Conservation (phyloP, 139 green algal genomes). For the Tetraselmis chui region DNA sequence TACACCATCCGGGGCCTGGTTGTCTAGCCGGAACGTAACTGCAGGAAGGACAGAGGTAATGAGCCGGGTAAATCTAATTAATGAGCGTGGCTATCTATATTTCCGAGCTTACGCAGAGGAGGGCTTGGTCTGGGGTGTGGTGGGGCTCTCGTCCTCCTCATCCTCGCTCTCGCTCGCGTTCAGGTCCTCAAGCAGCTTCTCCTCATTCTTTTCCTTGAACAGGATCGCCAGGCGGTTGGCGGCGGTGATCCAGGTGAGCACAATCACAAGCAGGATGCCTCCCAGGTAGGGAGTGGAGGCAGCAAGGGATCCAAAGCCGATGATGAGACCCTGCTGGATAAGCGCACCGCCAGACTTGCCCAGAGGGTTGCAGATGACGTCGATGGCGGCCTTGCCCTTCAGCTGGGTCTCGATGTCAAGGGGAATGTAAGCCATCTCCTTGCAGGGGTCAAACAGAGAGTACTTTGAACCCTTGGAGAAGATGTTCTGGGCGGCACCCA, state of each 20-base stretch:
- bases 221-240: slow-evolving; percentile 73
- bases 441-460: slow-evolving; percentile 98
- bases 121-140: not conserved
- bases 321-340: slow-evolving; percentile 97
- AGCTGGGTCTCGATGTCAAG: slow-evolving; percentile 86
- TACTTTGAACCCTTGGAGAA: slow-evolving; percentile 98
- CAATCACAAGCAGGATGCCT: slow-evolving; percentile 84
- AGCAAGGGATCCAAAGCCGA: slow-evolving; percentile 92
- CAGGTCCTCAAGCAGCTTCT: slow-evolving; percentile 16
- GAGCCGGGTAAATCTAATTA: too few relatives aligned
- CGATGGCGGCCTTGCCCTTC: slow-evolving; percentile 99
- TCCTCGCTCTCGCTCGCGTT: not conserved
- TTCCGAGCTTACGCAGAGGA: too few relatives aligned
- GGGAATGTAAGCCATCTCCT: slow-evolving; percentile 99
- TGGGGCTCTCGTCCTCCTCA: not conserved
- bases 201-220: slow-evolving; percentile 66
- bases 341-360: slow-evolving; percentile 96
- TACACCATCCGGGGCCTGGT: too few relatives aligned
- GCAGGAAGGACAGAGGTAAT: too few relatives aligned
- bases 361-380: slow-evolving; percentile 99
- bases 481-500: slow-evolving; percentile 96
- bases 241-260: slow-evolving; percentile 82
- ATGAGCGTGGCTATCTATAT: too few relatives aligned
- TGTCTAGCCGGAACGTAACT: too few relatives aligned
- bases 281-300: slow-evolving; percentile 95